Base-by-base conservation (phyloP, 2,329 filamentous ascomycete species). In the Trichoderma afroharzianum region DNA sequence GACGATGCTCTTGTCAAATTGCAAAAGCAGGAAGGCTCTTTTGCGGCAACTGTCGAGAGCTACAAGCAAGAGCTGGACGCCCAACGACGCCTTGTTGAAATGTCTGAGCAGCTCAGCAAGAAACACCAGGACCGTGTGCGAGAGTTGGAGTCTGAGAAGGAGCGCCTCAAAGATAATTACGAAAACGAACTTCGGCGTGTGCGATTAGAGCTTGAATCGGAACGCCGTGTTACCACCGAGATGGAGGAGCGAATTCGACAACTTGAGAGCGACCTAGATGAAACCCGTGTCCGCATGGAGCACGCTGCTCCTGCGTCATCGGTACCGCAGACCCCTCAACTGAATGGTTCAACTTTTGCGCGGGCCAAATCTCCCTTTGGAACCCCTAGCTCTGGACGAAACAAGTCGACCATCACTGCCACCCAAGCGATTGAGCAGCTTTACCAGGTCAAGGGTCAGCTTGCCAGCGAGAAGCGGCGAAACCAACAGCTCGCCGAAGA, bases 41-140 rank as follows among this genome's bases (percentile, higher is more conserved):
- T 92, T 30, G 91, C 93, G 2, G 89, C 93, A 68, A 90, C 91
- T n/a, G 91, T 97, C 73, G 92, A 98, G 79, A 91, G 92, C 73
- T 97, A 96, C 85, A 90, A 92, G 76, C 91, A 95, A 70, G 95
- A 98, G 79, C 86, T 97, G 8, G 94, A 97, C 74, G 92, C 92
- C 73, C 90, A 92, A 30, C 90, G 89, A 72, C 90, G 96, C 58
- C 87, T 99, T 24, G 93, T 94, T 3, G 92, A 97, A 73, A 87
- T 97, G 78, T 93, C 93, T 75, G 88, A 93, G 72, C 91, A 95
- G 77, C 90, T 92, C 68, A 90, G 92, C 36, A 87, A 91, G 71
- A 93, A 92, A 15, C 89, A 93, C 76, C 89, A 90, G 78, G 88
- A 89, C 71, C 88, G 92, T 63, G 83, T 94, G 15, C 88, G 90